A percentile compares a stretch with the other conserved stretches of the same genome.
These are phyloP conservation scores for Backusella parvicylindrica DNA, from an alignment of 192 early-diverging fungal genomes.

Conservation along the genomic window DNA sequence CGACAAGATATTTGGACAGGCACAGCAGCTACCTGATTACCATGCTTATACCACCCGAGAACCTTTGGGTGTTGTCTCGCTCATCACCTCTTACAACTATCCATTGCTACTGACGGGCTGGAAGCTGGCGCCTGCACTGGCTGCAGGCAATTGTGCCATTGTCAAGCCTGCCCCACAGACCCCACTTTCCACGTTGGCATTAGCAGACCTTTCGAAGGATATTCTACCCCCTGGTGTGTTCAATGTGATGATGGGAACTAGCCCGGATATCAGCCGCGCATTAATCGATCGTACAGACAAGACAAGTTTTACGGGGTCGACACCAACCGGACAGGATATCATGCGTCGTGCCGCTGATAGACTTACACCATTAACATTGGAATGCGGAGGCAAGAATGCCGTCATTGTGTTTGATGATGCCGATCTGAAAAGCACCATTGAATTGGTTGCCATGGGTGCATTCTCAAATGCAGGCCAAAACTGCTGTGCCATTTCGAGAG, in stretches of 20 bases:
- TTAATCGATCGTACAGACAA: slow-evolving; percentile 47
- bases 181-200: slow-evolving; percentile 50
- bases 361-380: slow-evolving; percentile 45
- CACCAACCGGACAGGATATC: slow-evolving; percentile 48
- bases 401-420: slow-evolving; percentile 51
- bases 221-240: slow-evolving; percentile 48
- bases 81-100: slow-evolving; percentile 75
- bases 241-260: slow-evolving; percentile 49
- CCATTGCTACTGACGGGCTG: slow-evolving; percentile 59
- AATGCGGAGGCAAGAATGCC: slow-evolving; percentile 60
- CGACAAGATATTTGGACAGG: slow-evolving; percentile 49
- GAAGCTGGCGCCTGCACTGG: slow-evolving; percentile 79
- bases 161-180: slow-evolving; percentile 60
- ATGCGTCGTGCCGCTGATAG: slow-evolving; percentile 43
- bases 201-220: slow-evolving; percentile 42
- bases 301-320: slow-evolving; percentile 53
- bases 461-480: slow-evolving; percentile 71
- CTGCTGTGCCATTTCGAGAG: slow-evolving; percentile 70
- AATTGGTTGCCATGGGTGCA: slow-evolving; percentile 41
- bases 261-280: slow-evolving; percentile 40
- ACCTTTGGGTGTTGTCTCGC: slow-evolving; percentile 65
- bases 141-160: slow-evolving; percentile 62
- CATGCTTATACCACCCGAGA: slow-evolving; percentile 45
- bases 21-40: slow-evolving; percentile 31
- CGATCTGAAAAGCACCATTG: slow-evolving; percentile 42